phyloP scores from a whole-genome alignment of 495 filamentous ascomycete species.

The Amniculicola lignicola region DNA sequence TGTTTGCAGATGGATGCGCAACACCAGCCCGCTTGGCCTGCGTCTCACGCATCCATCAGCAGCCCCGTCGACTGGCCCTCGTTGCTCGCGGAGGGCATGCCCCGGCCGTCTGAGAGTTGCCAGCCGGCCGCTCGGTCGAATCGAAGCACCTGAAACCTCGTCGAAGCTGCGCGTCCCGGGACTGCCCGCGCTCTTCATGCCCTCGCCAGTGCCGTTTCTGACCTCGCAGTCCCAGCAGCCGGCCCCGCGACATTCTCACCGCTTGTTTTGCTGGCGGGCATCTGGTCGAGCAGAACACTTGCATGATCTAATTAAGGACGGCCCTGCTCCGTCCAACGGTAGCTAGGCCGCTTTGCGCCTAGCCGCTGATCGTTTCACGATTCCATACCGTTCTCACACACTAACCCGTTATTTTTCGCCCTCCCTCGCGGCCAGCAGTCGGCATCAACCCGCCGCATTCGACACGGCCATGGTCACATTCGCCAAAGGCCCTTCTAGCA shows the following conservation, averaged over 20 bases:
- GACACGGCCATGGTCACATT: not conserved
- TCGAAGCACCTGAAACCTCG: conserved; percentile 25
- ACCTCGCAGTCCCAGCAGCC: not conserved
- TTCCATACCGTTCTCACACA: not conserved
- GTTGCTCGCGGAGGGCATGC: not conserved
- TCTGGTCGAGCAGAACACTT: conserved; percentile 4
- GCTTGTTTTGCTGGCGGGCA: conserved; percentile 9
- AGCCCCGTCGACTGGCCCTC: conserved; percentile 14
- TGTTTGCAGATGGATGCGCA: conserved; percentile 13
- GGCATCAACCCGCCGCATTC: no score
- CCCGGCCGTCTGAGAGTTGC: not conserved
- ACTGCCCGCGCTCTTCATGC: conserved; percentile 9
- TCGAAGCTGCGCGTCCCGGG: conserved; percentile 17
- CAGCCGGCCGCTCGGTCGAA: conserved; percentile 14
- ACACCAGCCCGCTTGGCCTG: conserved; percentile 6
- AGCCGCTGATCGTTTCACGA: conserved; percentile 11
- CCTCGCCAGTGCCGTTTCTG: conserved; percentile 3
- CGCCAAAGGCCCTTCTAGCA: not conserved
- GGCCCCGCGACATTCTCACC: conserved; percentile 20
- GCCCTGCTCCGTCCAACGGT: conserved; percentile 16
- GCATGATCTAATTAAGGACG: not conserved
- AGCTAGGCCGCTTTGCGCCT: conserved; percentile 11
- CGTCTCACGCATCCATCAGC: conserved; percentile 10
- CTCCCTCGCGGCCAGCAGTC: no score
- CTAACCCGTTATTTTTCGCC: not conserved